Base-by-base conservation (phyloP, 2,329 filamentous ascomycete species). In the Microsporum canis region DNA sequence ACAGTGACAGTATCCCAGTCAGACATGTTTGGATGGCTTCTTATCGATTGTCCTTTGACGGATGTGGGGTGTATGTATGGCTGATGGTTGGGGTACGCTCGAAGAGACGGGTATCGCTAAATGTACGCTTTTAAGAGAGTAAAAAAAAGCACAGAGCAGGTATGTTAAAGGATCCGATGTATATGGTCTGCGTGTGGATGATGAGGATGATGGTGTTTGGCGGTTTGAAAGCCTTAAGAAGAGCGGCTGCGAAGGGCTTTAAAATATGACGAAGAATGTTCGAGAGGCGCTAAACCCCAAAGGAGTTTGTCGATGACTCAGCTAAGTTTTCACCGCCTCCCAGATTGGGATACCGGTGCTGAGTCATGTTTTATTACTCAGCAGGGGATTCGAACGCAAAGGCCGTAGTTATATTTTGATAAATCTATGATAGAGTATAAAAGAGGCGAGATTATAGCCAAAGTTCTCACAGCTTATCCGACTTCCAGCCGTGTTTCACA, bases 1-100 rank as follows among this genome's bases (percentile, higher is more conserved):
- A 94, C 95, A 78, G 91, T 95, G 69, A 88, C 85, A 68, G 79
- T 76, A 70, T 96, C 88, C 91, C 92, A 97, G 71, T 95, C 90
- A 72, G 88, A 85, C 85, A 84, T 82, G 68, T 68, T 76, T 5
- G 39, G 69, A 47, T 36, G 47, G 17, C 61, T 60, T 47, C 43
- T 47, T 47, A 47, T 47, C 43, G 8, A 29, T 47, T 23, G 7
- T 38, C 38, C n/a, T 41, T 57, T 12, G 56, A 14, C 14, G 8
- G 27, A 58, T 43, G 56, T 29, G 56, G 33, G 14, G 56, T 36
- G 6, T 17, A 41, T 7, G 17, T 5, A 29, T 47, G 43, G 23
- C 23, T 36, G 17, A 17, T 55, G 7, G 29, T 7, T 29, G 34
- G 17, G 31, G 23, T 29, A 47, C 43, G 43, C 23, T 47, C 23